These are phyloP conservation scores for Leishmania gerbilli DNA, from an alignment of 208 protist genomes.

Conservation along the genomic window DNA sequence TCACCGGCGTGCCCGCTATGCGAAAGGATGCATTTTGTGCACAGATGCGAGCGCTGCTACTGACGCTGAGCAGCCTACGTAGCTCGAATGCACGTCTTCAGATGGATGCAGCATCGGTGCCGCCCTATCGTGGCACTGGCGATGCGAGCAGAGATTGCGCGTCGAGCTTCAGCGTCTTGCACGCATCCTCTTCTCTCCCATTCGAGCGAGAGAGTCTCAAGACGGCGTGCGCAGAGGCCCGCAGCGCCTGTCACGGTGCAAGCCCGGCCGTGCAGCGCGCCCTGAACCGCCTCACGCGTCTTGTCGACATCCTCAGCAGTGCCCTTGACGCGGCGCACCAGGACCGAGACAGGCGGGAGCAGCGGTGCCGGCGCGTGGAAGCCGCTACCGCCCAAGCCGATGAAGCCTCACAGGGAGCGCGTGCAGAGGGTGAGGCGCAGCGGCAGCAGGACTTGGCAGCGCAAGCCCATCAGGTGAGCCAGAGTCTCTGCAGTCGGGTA, in stretches of 20 bases:
- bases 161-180: neutral
- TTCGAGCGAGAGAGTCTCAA: neutral
- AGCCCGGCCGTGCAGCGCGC: constrained; percentile 1
- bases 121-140: neutral
- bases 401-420: neutral
- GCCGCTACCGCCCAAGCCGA: neutral
- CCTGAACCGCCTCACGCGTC: neutral
- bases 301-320: neutral
- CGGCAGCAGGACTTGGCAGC: constrained; percentile 7
- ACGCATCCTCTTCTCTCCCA: neutral
- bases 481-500: constrained; percentile 31
- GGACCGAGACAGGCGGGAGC: constrained; percentile 9
- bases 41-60: constrained; percentile 23
- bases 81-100: constrained; percentile 19
- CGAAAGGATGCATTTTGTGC: constrained; percentile 12
- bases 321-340: neutral
- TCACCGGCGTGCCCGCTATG: constrained; percentile 5
- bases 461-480: constrained; percentile 8
- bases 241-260: neutral
- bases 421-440: constrained; percentile 6
- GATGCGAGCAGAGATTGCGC: neutral
- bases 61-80: constrained; percentile 17
- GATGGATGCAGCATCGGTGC: neutral
- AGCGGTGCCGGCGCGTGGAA: constrained; percentile 6
- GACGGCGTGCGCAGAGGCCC: constrained; percentile 13